phyloP scores from a whole-genome alignment of 2,329 filamentous ascomycete species.

The Ascochyta pisi region DNA sequence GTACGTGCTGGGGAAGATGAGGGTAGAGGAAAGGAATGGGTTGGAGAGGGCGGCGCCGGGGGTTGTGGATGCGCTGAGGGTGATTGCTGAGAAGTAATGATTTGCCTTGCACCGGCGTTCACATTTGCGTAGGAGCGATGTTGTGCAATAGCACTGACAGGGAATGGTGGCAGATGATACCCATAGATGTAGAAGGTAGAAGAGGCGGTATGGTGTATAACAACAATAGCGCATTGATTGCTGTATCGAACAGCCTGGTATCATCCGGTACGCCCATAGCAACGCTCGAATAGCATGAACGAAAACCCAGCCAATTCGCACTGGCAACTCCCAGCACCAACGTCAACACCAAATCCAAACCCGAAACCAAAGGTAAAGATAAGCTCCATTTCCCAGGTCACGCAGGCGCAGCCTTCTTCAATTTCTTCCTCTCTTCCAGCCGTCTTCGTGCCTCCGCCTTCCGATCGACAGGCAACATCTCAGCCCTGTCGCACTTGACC shows the following conservation, averaged over 20 bases:
- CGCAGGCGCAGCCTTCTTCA: slow-evolving; percentile 28
- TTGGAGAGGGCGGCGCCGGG: slow-evolving; percentile 58
- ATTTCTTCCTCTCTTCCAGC: slow-evolving; percentile 36
- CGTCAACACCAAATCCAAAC: not conserved
- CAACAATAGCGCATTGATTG: not conserved
- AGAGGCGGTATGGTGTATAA: not conserved
- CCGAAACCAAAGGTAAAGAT: not conserved
- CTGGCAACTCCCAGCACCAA: not conserved
- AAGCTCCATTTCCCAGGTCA: not conserved
- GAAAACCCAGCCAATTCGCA: not conserved
- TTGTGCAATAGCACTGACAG: not conserved
- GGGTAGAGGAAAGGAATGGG: slow-evolving; percentile 41
- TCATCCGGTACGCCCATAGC: slow-evolving; percentile 28
- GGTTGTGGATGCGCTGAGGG: slow-evolving; percentile 61
- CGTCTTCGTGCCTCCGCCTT: slow-evolving; percentile 38
- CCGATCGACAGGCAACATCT: slow-evolving; percentile 31
- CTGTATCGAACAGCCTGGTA: slow-evolving; percentile 25
- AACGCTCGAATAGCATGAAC: slow-evolving; percentile 9
- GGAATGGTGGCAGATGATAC: not conserved
- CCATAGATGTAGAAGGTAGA: not conserved
- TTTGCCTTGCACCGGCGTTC: not conserved
- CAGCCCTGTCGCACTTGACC: slow-evolving; percentile 26
- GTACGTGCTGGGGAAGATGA: slow-evolving; percentile 79
- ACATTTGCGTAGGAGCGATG: not conserved
- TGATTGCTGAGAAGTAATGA: slow-evolving; percentile 53